Evolutionary conservation across 495 filamentous ascomycete species (phyloP), one percentile per base, ranked within the genome.

Genomic region (Penicillium coffeae): DNA sequence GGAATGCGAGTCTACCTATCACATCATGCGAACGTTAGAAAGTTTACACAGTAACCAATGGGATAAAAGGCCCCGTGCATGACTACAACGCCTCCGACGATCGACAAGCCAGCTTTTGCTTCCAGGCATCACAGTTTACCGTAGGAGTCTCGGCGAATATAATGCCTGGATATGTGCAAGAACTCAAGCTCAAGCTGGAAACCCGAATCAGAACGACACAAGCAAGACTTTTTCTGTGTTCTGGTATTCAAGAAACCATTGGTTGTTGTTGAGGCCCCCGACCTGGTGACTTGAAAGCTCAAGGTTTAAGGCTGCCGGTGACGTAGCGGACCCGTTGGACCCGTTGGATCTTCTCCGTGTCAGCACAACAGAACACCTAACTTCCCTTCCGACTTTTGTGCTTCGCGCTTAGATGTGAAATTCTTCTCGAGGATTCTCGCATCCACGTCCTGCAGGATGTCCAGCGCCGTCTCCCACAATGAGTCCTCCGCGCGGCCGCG

Each of bases 391-490:
- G 32, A 15, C 20, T 14, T 19, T 7, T 35, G 43, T 8, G 21
- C 22, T 27, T 3, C 13, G 15, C 19, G 42, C 43, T 47, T 58
- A 56, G 43, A 67, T 69, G 63, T 63, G 48, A 60, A 54, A 40
- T 34, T 21, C 49, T 30, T 35, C 37, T 21, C 25, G 25, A 38
- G 19, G 19, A 41, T 19, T 51, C 13, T 25, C 38, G 21, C 43
- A 51, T 50, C 51, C 56, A 27, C 41, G 44, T 49, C 25, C 22
- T 36, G 19, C 41, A 62, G 49, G 37, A 72, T 72, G 69, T 72
- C 69, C 35, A 62, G 56, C 40, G 62, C 67, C 50, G 50, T 70
- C 42, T 51, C 58, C 12, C 59, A 60, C 5, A 51, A 68, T 58
- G 69, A 51, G 34, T 56, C 59, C 18, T 49, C 58, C 25, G 45